phyloP scores from a whole-genome alignment of 305 asterid species.

The Fraxinus sp. region DNA sequence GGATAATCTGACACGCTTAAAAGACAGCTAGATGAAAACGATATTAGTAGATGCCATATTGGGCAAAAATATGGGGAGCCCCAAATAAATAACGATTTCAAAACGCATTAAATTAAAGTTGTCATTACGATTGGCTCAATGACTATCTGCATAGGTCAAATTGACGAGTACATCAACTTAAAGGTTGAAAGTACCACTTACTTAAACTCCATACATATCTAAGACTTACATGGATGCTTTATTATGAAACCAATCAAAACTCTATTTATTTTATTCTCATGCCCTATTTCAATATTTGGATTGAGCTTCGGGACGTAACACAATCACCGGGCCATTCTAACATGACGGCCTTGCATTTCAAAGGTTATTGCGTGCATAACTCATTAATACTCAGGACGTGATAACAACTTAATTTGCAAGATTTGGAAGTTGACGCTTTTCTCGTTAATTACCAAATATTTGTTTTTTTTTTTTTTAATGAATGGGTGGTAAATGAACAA shows the following conservation, averaged over 20 bases:
- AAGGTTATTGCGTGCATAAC: background rate
- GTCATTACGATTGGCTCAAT: background rate
- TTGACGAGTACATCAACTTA: no score
- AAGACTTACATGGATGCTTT: no score
- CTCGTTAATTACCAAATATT: no score
- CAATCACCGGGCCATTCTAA: background rate
- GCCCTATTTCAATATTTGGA: background rate
- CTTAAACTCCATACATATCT: no score
- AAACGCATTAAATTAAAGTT: background rate
- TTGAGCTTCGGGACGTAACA: background rate
- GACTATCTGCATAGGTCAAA: background rate
- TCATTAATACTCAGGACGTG: background rate
- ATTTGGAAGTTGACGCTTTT: background rate
- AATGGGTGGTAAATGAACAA: no score
- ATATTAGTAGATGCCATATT: background rate
- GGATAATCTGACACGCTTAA: background rate
- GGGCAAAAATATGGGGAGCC: background rate
- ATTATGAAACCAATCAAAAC: background rate
- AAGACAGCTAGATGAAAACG: background rate
- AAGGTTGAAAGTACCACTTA: background rate
- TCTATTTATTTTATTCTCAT: background rate
- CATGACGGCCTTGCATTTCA: background rate
- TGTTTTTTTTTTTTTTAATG: no score
- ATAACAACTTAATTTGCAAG: background rate
- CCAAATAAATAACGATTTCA: background rate